Conservation (phyloP, 495 filamentous ascomycete species). For the Lophiostoma macrostomum region DNA sequence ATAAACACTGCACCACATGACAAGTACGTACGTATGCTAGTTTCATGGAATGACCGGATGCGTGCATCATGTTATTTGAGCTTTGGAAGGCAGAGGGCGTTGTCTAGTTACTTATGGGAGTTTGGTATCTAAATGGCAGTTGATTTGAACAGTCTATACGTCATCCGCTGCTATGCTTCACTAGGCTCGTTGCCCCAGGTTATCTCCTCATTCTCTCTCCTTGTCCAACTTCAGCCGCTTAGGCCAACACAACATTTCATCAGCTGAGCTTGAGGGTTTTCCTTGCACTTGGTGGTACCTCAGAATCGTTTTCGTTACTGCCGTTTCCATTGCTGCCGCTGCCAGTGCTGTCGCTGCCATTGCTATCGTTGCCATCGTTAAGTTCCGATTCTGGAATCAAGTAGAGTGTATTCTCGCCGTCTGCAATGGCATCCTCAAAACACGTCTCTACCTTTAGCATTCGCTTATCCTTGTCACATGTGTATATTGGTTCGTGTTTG, state of each 20-base stretch:
- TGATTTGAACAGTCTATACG: slow-evolving; percentile 1
- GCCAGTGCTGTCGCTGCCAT: slow-evolving; percentile 1
- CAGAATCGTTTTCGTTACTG: slow-evolving; percentile 2
- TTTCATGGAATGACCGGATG: slow-evolving; percentile 1
- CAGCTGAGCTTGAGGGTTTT: slow-evolving; percentile 4
- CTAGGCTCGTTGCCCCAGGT: background rate
- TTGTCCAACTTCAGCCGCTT: background rate
- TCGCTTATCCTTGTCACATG: slow-evolving; percentile 2
- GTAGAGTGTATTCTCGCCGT: slow-evolving; percentile 3
- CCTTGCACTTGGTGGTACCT: slow-evolving; percentile 1
- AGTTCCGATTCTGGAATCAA: slow-evolving; percentile 4
- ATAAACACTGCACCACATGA: no score
- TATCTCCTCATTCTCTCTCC: background rate
- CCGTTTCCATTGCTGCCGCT: background rate
- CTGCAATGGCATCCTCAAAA: slow-evolving; percentile 3
- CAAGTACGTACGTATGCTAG: no score
- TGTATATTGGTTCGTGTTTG: slow-evolving; percentile 3
- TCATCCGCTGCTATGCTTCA: background rate
- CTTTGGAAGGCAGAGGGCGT: background rate
- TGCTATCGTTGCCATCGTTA: slow-evolving; percentile 2
- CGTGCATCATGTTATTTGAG: slow-evolving; percentile 3
- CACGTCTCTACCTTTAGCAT: slow-evolving; percentile 6
- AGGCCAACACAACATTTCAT: slow-evolving; percentile 2
- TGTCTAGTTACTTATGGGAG: background rate
- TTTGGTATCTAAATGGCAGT: background rate